Percentiles rank a stretch among this genome's conserved stretches.
These are phyloP conservation scores for Echeveria elegans DNA, from an alignment of 164 flowering plant genomes.

Conservation along the genomic window DNA sequence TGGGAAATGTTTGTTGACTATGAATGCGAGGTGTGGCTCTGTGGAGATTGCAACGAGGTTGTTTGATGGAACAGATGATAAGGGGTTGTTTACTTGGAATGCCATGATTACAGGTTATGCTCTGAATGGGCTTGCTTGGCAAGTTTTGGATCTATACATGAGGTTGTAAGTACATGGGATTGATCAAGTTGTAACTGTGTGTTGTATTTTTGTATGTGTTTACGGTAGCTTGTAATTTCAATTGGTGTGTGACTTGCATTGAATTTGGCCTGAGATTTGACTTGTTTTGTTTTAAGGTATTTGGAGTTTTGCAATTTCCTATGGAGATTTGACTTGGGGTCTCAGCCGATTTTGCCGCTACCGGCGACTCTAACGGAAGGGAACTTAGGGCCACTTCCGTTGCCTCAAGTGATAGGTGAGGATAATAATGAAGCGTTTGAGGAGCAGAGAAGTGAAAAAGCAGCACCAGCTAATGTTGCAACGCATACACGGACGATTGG, in stretches of 20 bases:
- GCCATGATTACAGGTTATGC: constrained; percentile 87
- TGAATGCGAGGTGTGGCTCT: constrained; percentile 64
- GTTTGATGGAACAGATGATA: constrained; percentile 47
- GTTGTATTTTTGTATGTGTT: no score
- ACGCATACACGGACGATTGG: constrained; percentile 92
- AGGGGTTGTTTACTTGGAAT: constrained; percentile 80
- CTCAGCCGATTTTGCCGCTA: constrained; percentile 55
- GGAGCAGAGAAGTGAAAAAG: no score
- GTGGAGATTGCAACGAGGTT: constrained; percentile 36
- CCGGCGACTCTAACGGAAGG: constrained; percentile 89
- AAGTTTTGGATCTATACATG: constrained; percentile 56
- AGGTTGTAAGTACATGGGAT: constrained; percentile 43
- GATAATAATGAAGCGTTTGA: constrained; percentile 19
- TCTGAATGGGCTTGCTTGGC: constrained; percentile 58
- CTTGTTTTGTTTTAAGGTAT: no score
- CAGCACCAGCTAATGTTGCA: constrained; percentile 47
- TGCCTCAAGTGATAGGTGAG: constrained; percentile 44
- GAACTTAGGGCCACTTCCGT: constrained; percentile 61
- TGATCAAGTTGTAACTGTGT: constrained; percentile 53
- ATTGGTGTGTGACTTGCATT: no score
- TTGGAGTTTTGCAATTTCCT: no score
- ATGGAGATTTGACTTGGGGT: constrained; percentile 25
- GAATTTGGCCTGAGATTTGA: no score
- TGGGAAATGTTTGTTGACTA: constrained; percentile 61
- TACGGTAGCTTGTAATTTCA: no score